Evolutionary conservation across 108 stramenopile genomes (phyloP).

Genomic region (Pelagomonas calceolata): DNA sequence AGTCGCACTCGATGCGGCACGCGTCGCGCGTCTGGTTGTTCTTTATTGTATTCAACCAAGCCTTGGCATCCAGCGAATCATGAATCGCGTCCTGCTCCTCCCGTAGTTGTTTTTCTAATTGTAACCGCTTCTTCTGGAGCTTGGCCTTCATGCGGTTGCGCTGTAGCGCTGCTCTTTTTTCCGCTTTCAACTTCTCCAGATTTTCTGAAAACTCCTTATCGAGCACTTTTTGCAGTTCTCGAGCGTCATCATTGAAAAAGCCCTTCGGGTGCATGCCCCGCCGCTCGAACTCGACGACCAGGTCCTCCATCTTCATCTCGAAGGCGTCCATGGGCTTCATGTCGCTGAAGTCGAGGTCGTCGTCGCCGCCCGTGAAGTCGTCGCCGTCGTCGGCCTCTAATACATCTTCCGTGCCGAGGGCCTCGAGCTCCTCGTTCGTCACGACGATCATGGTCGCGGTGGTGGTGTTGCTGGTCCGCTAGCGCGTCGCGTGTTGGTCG

Average conservation of each 20-base stretch:
- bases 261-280: slow-evolving; percentile 7
- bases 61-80: slow-evolving; percentile 5
- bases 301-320: not conserved
- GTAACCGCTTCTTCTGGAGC: slow-evolving; percentile 1
- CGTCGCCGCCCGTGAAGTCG: no score
- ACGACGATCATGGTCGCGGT: no score
- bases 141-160: not conserved
- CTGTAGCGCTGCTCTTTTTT: slow-evolving; percentile 5
- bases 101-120: slow-evolving; percentile 14
- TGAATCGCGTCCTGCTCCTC: slow-evolving; percentile 12
- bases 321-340: not conserved
- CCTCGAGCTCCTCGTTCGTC: no score
- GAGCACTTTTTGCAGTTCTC: slow-evolving; percentile 14
- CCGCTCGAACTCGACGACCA: not conserved
- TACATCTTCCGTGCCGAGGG: no score
- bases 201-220: slow-evolving; percentile 19
- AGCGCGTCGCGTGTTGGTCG: no score
- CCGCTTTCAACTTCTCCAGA: slow-evolving; percentile 13
- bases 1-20: slow-evolving; percentile 14
- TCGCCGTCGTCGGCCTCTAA: no score
- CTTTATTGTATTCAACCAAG: slow-evolving; percentile 7
- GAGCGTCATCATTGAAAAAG: slow-evolving; percentile 25
- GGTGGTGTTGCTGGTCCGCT: no score
- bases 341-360: not conserved
- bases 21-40: slow-evolving; percentile 1